Percentiles rank a stretch among this genome's conserved stretches.
Conservation (phyloP, 768 basidiomycete species). For the Naematelia encephala region DNA sequence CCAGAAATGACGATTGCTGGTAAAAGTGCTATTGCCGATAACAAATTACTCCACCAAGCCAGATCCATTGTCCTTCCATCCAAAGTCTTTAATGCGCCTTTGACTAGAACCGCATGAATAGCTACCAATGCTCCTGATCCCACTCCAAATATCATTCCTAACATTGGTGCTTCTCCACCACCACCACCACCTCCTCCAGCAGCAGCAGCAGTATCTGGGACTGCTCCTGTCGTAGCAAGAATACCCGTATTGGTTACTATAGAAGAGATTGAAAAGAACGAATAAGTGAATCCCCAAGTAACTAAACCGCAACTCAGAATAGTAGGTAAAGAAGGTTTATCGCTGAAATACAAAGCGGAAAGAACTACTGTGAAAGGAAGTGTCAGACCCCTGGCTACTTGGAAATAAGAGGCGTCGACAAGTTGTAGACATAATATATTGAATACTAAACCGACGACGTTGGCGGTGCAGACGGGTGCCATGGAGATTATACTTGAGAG, state of each 20-base stretch:
- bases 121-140: conserved; percentile 27
- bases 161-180: conserved; percentile 21
- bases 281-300: conserved; percentile 31
- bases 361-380: conserved; percentile 29
- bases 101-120: conserved; percentile 30
- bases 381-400: conserved; percentile 54
- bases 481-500: conserved; percentile 16
- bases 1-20: conserved; percentile 16
- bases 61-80: conserved; percentile 24
- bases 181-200: not conserved
- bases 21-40: conserved; percentile 16
- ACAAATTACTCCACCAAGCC: conserved; percentile 30
- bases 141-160: conserved; percentile 29
- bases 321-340: conserved; percentile 8
- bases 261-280: conserved; percentile 19
- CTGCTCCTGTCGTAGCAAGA: not conserved
- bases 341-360: conserved; percentile 11
- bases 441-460: conserved; percentile 62
- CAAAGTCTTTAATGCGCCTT: conserved; percentile 23
- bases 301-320: conserved; percentile 19
- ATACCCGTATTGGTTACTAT: not conserved
- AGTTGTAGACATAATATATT: conserved; percentile 73
- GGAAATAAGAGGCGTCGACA: conserved; percentile 78
- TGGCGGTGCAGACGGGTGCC: conserved; percentile 20
- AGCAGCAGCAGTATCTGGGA: not conserved